Conservation (phyloP, 163 green algal genomes). For the Chlorella variabilis region DNA sequence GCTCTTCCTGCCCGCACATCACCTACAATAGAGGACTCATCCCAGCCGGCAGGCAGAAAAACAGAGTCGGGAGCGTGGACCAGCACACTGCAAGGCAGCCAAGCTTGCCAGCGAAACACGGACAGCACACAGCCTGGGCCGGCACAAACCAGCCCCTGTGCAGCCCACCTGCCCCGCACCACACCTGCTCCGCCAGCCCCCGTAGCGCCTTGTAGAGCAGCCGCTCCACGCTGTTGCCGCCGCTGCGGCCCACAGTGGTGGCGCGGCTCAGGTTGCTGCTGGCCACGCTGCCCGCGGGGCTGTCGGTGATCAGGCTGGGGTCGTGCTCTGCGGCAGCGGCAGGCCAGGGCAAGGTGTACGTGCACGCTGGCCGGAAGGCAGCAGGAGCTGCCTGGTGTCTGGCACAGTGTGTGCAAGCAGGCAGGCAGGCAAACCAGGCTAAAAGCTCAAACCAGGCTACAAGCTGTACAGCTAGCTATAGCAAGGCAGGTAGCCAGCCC, state of each 20-base stretch:
- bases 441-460: no score
- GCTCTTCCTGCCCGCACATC: conserved; percentile 19
- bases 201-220: conserved; percentile 36
- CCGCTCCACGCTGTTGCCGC: conserved; percentile 25
- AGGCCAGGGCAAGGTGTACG: no score
- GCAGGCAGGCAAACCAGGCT: neutral
- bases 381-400: neutral
- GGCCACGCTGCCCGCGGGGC: conserved; percentile 18
- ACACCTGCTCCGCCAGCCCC: conserved; percentile 19
- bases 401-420: neutral
- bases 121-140: no score
- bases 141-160: no score
- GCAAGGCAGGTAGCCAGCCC: no score
- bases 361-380: neutral
- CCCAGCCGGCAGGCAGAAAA: neutral
- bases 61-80: no score
- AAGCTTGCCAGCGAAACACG: no score
- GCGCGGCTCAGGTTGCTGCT: conserved; percentile 19
- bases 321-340: conserved; percentile 23
- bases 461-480: no score
- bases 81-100: no score
- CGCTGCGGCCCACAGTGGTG: neutral
- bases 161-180: no score
- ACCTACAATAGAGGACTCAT: conserved; percentile 28
- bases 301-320: conserved; percentile 21